These are phyloP conservation scores for Physcomitrellopsis africana DNA, from an alignment of 225 moss, liverwort and hornwort species.

Conservation along the genomic window DNA sequence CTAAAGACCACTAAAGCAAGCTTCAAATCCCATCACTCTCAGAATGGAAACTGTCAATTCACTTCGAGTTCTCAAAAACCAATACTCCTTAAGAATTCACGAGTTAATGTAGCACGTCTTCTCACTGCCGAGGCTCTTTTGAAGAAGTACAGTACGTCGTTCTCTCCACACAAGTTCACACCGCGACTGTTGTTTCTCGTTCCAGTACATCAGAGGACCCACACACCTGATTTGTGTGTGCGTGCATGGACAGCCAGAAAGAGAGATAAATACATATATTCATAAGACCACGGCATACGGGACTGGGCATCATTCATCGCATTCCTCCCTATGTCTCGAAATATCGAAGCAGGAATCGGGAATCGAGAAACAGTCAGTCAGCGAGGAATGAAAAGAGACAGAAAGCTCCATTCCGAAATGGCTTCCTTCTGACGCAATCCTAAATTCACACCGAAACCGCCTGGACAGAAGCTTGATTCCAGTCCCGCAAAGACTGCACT, in stretches of 20 bases:
- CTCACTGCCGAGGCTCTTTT: not conserved
- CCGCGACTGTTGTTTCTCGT: not conserved
- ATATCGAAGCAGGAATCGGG: no score
- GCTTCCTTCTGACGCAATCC: no score
- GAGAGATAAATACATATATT: not conserved
- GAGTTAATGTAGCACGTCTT: not conserved
- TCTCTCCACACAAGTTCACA: slow-evolving; percentile 10
- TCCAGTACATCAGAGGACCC: slow-evolving; percentile 19
- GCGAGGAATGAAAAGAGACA: no score
- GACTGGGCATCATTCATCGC: no score
- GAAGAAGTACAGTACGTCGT: not conserved
- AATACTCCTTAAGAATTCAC: not conserved
- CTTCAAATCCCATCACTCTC: not conserved
- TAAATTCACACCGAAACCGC: no score
- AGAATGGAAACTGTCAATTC: not conserved
- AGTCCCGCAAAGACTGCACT: no score
- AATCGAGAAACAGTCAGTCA: no score
- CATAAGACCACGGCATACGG: no score
- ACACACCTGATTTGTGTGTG: slow-evolving; percentile 17
- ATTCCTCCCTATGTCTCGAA: no score
- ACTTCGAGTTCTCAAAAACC: not conserved
- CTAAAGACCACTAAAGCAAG: not conserved
- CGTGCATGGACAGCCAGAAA: slow-evolving; percentile 21
- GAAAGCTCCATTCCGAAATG: no score
- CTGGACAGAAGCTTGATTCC: no score